Conservation (phyloP, 805 yeast species). For the Saturnispora serradocipensis region DNA sequence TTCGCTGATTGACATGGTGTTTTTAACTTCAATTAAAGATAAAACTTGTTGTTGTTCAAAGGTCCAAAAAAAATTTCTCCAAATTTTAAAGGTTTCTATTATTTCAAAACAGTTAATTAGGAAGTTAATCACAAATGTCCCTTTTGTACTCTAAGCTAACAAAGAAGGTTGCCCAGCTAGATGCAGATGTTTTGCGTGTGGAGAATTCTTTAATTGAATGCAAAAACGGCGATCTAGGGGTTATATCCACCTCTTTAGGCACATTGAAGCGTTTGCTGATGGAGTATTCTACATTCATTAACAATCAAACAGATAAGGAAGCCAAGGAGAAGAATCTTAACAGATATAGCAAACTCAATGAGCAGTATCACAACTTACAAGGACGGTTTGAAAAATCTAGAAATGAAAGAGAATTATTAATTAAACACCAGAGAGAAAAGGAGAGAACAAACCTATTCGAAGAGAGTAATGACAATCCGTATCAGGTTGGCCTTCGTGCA, state of each 20-base stretch:
- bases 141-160: neutral
- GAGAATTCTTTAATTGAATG: neutral
- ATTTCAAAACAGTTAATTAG: neutral
- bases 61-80: neutral
- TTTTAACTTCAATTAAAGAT: neutral
- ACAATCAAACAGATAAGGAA: neutral
- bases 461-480: constrained; percentile 40
- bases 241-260: neutral
- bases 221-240: neutral
- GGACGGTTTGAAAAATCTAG: neutral
- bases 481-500: constrained; percentile 22
- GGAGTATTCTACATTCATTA: neutral
- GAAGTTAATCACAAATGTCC: neutral
- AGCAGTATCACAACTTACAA: neutral
- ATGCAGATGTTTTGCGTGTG: neutral
- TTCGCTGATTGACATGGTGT: neutral
- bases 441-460: neutral
- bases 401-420: neutral
- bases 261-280: neutral
- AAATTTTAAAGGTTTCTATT: neutral
- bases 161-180: neutral
- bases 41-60: neutral
- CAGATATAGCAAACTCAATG: neutral
- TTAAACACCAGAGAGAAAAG: neutral
- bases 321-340: neutral